Conservation (phyloP, 257 asterid genomes). For the Petunia secreta region DNA sequence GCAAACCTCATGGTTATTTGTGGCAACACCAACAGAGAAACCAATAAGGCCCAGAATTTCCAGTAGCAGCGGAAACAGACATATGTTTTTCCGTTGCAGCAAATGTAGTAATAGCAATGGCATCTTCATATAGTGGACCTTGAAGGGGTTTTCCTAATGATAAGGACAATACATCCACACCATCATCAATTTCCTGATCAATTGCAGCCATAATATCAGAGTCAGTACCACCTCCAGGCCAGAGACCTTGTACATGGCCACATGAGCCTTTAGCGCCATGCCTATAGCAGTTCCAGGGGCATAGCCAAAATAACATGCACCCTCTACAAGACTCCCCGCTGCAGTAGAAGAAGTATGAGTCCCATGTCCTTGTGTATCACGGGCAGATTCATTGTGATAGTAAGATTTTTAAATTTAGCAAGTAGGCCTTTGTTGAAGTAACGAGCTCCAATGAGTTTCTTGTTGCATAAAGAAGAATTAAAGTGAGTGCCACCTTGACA, state of each 20-base stretch:
- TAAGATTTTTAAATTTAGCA: conserved; percentile 49
- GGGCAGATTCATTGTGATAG: conserved; percentile 57
- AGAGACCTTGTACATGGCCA: conserved; percentile 65
- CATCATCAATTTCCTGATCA: conserved; percentile 60
- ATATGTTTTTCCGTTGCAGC: conserved; percentile 75
- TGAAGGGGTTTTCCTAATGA: conserved; percentile 52
- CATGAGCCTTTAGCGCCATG: conserved; percentile 57
- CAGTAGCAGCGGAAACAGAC: conserved; percentile 67
- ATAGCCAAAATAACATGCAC: conserved; percentile 61
- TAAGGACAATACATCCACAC: conserved; percentile 59
- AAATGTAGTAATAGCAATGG: conserved; percentile 59
- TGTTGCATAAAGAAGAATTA: conserved; percentile 57
- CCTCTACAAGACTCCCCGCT: conserved; percentile 49
- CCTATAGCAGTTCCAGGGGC: conserved; percentile 64
- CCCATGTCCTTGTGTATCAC: conserved; percentile 70
- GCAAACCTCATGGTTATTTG: conserved; percentile 52
- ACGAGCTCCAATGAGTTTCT: too few species aligned
- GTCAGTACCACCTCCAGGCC: conserved; percentile 49
- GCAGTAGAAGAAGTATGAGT: conserved; percentile 78
- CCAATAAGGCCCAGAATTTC: conserved; percentile 71
- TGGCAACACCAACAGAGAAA: conserved; percentile 68
- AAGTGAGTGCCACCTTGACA: conserved; percentile 64
- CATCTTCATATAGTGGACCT: conserved; percentile 46
- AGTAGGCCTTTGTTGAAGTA: conserved; percentile 67
- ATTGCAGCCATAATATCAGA: conserved; percentile 71